Evolutionary conservation across 2,329 filamentous ascomycete species (phyloP), one percentile per base, ranked within the genome.

Genomic region (Penicillium polonicum): DNA sequence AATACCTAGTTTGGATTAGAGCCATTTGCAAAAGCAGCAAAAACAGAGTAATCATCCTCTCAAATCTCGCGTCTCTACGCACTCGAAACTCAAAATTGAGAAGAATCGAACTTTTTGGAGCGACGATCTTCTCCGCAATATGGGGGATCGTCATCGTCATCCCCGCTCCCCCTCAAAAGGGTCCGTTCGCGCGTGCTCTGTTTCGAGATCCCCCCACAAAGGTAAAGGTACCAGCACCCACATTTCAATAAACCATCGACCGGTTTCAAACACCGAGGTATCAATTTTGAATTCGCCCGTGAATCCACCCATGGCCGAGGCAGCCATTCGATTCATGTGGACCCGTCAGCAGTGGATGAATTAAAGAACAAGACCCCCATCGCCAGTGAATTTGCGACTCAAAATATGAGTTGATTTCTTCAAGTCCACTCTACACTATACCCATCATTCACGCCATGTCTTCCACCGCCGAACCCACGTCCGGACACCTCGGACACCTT

Each of bases 401-500:
- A n/a, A 43, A 36, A 51, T 23, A 5, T 9, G 4, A 21, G 5
- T 38, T 29, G 6, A 19, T 27, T 21, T 36, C 36, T 25, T n/a
- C n/a, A n/a, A 21, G 13, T 29, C 9, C 4, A 57, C 7, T 33
- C 9, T 19, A 2, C 2, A 54, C 5, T n/a, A 9, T n/a, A 35
- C 13, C 6, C 10, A 21, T 15, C 3, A n/a, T 45, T 21, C 17
- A 43, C 43, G 21, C 27, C 42, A 62, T 65, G 63, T 44, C 57
- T 44, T 38, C 61, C 45, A 44, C 49, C 43, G n/a, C 42, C 4
- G 39, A 86, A 90, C 41, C 44, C 0, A 36, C 35, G 7, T 50
- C 62, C 12, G 62, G 62, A n/a, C 57, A 64, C 61, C 85, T 91
- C 49, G 90, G 90, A 59, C 95, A 90, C 65, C 81, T 97, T 53